Conservation (phyloP, 192 early-diverging fungal species). For the Coemansia sp. region DNA sequence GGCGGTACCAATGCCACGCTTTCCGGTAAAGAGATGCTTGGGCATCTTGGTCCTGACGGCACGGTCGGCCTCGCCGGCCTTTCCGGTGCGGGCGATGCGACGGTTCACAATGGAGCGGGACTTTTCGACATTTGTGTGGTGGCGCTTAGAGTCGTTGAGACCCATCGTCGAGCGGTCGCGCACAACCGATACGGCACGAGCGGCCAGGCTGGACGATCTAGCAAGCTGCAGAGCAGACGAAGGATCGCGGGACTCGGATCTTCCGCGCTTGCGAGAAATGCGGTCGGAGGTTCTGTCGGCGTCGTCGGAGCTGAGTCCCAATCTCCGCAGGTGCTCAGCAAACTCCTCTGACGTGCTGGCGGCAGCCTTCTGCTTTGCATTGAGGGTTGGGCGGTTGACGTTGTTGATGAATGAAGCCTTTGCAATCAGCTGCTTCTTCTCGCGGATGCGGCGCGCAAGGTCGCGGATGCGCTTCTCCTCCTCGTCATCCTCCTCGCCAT, state of each 20-base stretch:
- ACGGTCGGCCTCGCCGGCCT: conserved; percentile 92
- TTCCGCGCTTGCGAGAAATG: conserved; percentile 74
- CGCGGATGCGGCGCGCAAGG: conserved; percentile 78
- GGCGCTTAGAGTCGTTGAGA: conserved; percentile 58
- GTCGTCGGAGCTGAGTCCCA: conserved; percentile 72
- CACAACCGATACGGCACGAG: conserved; percentile 58
- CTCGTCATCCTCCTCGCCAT: conserved; percentile 63
- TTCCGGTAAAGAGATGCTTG: conserved; percentile 96
- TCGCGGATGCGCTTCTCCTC: conserved; percentile 79
- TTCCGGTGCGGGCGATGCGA: conserved; percentile 72
- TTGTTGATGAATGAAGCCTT: conserved; percentile 77
- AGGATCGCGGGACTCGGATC: conserved; percentile 65
- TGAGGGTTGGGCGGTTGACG: conserved; percentile 76
- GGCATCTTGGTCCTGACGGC: conserved; percentile 91
- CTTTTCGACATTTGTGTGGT: conserved; percentile 66
- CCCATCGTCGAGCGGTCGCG: conserved; percentile 76
- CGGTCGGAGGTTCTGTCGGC: conserved; percentile 57
- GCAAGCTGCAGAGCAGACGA: conserved; percentile 60
- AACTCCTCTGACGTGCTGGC: conserved; percentile 58
- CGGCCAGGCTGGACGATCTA: conserved; percentile 61
- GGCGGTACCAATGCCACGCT: conserved; percentile 77
- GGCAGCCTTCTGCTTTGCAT: conserved; percentile 41
- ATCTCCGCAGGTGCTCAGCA: conserved; percentile 65
- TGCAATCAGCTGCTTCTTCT: conserved; percentile 82
- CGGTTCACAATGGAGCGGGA: conserved; percentile 74